phyloP scores from a whole-genome alignment of 345 rosid species.

The Bretschneidera sinensis region DNA sequence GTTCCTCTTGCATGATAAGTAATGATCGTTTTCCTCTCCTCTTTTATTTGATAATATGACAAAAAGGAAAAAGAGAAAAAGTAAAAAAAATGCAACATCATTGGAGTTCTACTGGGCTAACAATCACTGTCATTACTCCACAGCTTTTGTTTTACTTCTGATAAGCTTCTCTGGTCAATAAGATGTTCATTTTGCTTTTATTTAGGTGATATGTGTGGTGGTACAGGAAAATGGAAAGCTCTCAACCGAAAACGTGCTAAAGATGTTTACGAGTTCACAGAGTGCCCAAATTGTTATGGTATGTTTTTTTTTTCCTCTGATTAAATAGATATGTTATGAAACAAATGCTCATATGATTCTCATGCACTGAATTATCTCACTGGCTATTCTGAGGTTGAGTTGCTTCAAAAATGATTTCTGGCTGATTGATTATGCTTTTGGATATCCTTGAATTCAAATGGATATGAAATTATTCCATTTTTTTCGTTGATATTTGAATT shows the following conservation, averaged over 20 bases:
- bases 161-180: not conserved
- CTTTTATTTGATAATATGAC: too few species aligned
- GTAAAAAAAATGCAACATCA: too few species aligned
- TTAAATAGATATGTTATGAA: not conserved
- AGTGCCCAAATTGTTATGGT: constrained; percentile 98
- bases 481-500: too few species aligned
- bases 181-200: constrained; percentile 18
- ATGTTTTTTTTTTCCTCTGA: constrained; percentile 12
- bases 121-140: not conserved
- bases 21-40: not conserved
- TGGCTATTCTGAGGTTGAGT: too few species aligned
- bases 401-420: too few species aligned
- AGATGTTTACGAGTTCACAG: constrained; percentile 92
- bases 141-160: not conserved
- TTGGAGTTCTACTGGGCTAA: not conserved
- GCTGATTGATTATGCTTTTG: too few species aligned
- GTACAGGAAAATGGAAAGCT: constrained; percentile 99
- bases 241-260: constrained; percentile 91
- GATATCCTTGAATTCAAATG: too few species aligned
- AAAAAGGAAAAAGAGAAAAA: not conserved
- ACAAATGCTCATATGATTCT: not conserved
- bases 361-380: not conserved
- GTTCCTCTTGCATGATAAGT: too few species aligned
- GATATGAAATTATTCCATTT: too few species aligned
- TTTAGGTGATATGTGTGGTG: constrained; percentile 98